Evolutionary conservation across 176 grass and related monocot genomes (phyloP), one percentile per base, ranked within the genome.

Genomic region (Phoenix roebelenii): DNA sequence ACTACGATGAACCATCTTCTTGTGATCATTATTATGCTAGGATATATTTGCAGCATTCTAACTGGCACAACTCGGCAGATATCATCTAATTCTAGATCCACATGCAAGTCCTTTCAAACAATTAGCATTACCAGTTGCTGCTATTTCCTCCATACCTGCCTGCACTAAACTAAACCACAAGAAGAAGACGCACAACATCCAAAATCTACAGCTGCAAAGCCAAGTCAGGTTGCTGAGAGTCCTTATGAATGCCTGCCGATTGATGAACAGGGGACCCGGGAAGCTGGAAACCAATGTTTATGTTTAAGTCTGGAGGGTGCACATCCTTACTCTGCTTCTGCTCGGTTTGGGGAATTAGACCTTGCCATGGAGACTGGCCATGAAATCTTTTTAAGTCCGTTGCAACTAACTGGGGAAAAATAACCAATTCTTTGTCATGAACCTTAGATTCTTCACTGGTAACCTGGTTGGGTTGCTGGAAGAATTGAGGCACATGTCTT

Each of bases 201-300:
- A 48, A 53, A 59, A 24, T 90, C 76, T 44, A 99, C 61, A 99
- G 71, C 70, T 99, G 94, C 76, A 99, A 72, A 50, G 94, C 94
- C 26, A 99, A 84, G 70, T 99, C 94, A 65, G 94, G 94, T 39
- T 99, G 94, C 54, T 93, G 94, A 64, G 94, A 82, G 73, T 99
- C 94, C 67, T 89, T 88, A 69, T 86, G 87, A 74, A 99, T 89
- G 65, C 87, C 66, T 20, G 93, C 73, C 49, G 93, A 85, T 15
- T 93, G 88, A 18, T 76, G 72, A 53, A 77, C 85, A 15, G 79
- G 82, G 14, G 94, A 87, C 51, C 79, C 73, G 26, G 88, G 94
- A 59, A 85, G 82, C 17, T 80, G 82, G 61, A 99, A 99, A 67
- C 85, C 67, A 15, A 99, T 89, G 78, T 99, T 98, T 67, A 98